Base-by-base conservation (phyloP, 2,329 filamentous ascomycete genomes). In the Beauveria australis region DNA sequence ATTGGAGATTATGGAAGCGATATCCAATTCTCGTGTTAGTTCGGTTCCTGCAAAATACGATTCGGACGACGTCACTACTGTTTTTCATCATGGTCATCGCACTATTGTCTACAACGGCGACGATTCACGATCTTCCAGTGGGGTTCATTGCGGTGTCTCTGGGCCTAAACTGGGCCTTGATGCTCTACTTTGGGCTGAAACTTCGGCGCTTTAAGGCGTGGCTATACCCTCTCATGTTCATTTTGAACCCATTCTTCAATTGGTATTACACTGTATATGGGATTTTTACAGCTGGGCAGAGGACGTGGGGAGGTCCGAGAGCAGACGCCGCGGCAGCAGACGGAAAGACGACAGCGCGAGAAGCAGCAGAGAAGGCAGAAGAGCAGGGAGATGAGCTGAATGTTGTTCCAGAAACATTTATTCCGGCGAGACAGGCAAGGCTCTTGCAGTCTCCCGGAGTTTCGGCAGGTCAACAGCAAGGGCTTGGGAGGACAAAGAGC, bases 211-310 rank as follows among this genome's bases (percentile, higher is more conserved):
- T 88, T 78, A 97, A 99, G 79, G 89, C 95, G 64, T 93, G 91
- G 88, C 79, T 97, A 6, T 97, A 97, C 71, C 93, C 93, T 0
- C 68, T 97, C 64, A 97, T 97, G 92, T 97, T 97, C 71, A 76
- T 96, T 52, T 74, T 97, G 64, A 97, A 97, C 70, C 93, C 94
- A 0, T 95, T 97, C 71, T 92, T 97, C 81, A 97, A 97, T 75
- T 97, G 93, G 93, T 84, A 91, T 62, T 97, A 97, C 77, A 96
- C 97, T 89, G 89, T 96, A 2, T 96, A 97, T 72, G 92, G 92
- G 49, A 95, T 96, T 67, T 94, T 96, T 74, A 97, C 93, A 0
- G 92, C 92, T 33, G 92, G 92, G 22, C 91, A 96, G 72, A 83
- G 93, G 65, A 97, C 93, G 1, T 99, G 94, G 93, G 93, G 93